Conservation (phyloP, 2,329 filamentous ascomycete genomes). For the Cladophialophora exuberans region DNA sequence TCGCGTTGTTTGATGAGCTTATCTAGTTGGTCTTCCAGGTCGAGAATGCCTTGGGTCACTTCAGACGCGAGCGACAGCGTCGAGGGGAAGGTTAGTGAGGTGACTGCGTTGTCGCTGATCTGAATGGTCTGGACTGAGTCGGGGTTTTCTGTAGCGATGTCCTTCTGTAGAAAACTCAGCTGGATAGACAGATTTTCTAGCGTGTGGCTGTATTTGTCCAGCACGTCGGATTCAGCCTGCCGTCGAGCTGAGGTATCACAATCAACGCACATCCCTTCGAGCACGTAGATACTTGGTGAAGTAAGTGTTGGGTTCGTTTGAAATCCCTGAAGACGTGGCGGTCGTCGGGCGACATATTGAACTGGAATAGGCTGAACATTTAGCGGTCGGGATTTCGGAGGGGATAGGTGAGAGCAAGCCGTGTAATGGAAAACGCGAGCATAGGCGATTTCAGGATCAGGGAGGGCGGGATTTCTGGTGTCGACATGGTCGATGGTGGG, state of each 20-base stretch:
- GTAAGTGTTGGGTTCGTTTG: background rate
- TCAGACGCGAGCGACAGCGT: conserved; percentile 2
- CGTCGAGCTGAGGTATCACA: conserved; percentile 29
- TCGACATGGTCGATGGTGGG: background rate
- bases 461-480: conserved; percentile 3
- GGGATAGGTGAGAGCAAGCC: conserved; percentile 27
- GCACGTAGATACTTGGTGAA: conserved; percentile 19
- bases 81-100: background rate
- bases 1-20: conserved; percentile 23
- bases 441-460: conserved; percentile 25
- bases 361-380: conserved; percentile 24
- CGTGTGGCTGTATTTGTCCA: conserved; percentile 20
- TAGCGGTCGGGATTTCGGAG: conserved; percentile 29
- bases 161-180: conserved; percentile 14
- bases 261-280: conserved; percentile 25
- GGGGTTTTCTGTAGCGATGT: conserved; percentile 11
- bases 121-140: too few species aligned
- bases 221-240: conserved; percentile 19
- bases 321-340: conserved; percentile 8
- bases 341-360: conserved; percentile 16
- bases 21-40: conserved; percentile 23
- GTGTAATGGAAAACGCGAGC: conserved; percentile 29
- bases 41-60: conserved; percentile 14
- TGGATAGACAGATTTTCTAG: conserved; percentile 18
- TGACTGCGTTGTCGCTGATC: background rate